A percentile compares a stretch with the other conserved stretches of the same genome.
These are phyloP conservation scores for Sistotremastrum suecicum DNA, from an alignment of 768 basidiomycete species.

Conservation along the genomic window DNA sequence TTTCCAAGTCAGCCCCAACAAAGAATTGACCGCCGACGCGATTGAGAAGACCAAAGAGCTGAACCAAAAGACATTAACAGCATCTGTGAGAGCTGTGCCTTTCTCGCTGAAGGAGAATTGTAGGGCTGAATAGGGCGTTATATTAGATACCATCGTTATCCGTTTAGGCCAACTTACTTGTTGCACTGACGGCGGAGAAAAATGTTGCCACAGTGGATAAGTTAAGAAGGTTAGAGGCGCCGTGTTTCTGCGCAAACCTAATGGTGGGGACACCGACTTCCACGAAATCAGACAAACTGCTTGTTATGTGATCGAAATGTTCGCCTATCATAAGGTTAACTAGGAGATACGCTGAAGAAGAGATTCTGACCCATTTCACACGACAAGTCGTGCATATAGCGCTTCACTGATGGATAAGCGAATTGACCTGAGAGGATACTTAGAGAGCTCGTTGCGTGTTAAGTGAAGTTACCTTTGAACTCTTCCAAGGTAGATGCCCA, in stretches of 20 bases:
- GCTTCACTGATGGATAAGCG: constrained; percentile 53
- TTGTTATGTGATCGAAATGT: constrained; percentile 54
- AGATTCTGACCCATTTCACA: constrained; percentile 34
- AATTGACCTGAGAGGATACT: constrained; percentile 40
- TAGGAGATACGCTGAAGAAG: constrained; percentile 1
- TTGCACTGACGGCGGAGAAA: constrained; percentile 63
- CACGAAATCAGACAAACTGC: constrained; percentile 58
- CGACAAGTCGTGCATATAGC: constrained; percentile 62
- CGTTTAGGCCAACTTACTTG: constrained; percentile 15
- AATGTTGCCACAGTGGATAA: constrained; percentile 68
- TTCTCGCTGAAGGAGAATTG: constrained; percentile 48
- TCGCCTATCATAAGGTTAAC: constrained; percentile 24
- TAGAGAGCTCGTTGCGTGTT: constrained; percentile 1
- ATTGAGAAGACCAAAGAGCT: constrained; percentile 65
- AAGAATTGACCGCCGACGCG: constrained; percentile 60
- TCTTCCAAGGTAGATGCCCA: constrained; percentile 61
- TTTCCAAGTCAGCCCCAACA: constrained; percentile 69
- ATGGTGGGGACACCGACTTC: constrained; percentile 71
- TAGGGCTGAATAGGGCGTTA: constrained; percentile 19
- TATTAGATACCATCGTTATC: neutral
- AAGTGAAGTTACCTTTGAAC: constrained; percentile 34
- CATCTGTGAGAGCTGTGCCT: constrained; percentile 24
- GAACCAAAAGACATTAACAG: constrained; percentile 66
- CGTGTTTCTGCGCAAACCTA: constrained; percentile 62
- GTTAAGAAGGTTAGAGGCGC: constrained; percentile 53